phyloP scores from a whole-genome alignment of 352 stramenopile genomes.

The Globisporangium sylvaticum region DNA sequence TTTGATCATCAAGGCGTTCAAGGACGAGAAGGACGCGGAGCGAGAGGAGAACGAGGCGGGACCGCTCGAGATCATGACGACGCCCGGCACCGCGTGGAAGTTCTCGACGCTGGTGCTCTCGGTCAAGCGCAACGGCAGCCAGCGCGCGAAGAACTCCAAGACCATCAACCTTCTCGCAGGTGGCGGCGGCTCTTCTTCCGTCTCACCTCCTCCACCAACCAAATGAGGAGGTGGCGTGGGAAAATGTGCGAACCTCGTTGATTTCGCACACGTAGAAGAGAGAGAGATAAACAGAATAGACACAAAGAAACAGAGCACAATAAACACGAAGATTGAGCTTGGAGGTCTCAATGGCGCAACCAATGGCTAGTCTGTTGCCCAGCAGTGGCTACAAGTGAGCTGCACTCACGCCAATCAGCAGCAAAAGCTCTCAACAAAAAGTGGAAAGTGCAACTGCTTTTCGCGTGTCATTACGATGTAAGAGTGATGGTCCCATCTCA shows the following conservation, averaged over 20 bases:
- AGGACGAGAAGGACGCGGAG: conserved; percentile 31
- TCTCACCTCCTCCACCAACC: background rate
- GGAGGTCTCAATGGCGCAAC: background rate
- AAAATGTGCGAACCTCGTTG: background rate
- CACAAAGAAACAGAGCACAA: background rate
- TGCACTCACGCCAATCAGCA: conserved; percentile 10
- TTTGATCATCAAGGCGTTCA: conserved; percentile 74
- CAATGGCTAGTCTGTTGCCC: too few relatives aligned
- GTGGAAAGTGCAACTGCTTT: background rate
- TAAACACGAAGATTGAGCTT: background rate
- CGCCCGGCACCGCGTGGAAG: conserved; percentile 67
- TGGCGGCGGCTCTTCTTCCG: background rate
- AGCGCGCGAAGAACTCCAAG: conserved; percentile 58
- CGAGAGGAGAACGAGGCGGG: conserved; percentile 3
- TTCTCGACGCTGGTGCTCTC: conserved; percentile 71
- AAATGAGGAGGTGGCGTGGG: too few relatives aligned
- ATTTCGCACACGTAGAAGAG: background rate
- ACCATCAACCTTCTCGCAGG: conserved; percentile 49
- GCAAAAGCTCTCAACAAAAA: background rate
- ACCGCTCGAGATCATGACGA: conserved; percentile 36
- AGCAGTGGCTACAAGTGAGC: conserved; percentile 7
- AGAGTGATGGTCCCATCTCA: background rate
- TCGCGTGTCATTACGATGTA: background rate
- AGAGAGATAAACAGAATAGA: conserved; percentile 8
- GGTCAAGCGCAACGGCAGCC: conserved; percentile 53